These are phyloP conservation scores for Myxozyma lipomycoides DNA, from an alignment of 805 yeast genomes.

Conservation along the genomic window DNA sequence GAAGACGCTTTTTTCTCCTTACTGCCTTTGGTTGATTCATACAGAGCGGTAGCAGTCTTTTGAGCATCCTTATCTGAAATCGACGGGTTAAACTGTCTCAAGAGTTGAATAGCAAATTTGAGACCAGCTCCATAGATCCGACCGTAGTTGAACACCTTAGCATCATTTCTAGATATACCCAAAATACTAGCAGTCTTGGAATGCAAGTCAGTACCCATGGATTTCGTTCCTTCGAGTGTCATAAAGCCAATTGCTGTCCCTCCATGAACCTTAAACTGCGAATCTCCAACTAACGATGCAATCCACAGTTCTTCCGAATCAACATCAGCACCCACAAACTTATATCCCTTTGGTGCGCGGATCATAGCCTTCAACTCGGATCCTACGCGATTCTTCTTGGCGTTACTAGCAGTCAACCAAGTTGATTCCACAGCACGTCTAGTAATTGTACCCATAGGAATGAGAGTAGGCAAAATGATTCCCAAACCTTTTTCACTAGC, in stretches of 20 bases:
- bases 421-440: constrained; percentile 95
- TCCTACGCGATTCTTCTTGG: constrained; percentile 79
- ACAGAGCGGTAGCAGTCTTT: constrained; percentile 59
- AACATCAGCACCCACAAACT: constrained; percentile 96
- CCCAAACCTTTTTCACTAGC: constrained; percentile 45
- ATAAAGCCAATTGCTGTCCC: constrained; percentile 98
- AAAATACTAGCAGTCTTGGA: constrained; percentile 87
- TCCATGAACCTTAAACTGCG: constrained; percentile 84
- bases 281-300: constrained; percentile 91
- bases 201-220: constrained; percentile 89
- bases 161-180: constrained; percentile 86
- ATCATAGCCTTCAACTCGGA: constrained; percentile 88
- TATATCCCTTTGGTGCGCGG: constrained; percentile 82
- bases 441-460: constrained; percentile 95
- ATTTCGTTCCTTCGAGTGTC: constrained; percentile 94
- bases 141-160: constrained; percentile 94
- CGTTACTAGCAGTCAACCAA: constrained; percentile 97
- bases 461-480: constrained; percentile 74
- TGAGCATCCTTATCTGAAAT: constrained; percentile 65
- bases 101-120: constrained; percentile 76
- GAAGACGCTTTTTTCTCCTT: constrained; percentile 36
- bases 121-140: constrained; percentile 97
- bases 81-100: constrained; percentile 76
- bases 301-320: constrained; percentile 99
- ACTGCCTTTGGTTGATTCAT: constrained; percentile 79